Base-by-base conservation (phyloP, 371 early-diverging fungal genomes). In the Mucor piriformis region DNA sequence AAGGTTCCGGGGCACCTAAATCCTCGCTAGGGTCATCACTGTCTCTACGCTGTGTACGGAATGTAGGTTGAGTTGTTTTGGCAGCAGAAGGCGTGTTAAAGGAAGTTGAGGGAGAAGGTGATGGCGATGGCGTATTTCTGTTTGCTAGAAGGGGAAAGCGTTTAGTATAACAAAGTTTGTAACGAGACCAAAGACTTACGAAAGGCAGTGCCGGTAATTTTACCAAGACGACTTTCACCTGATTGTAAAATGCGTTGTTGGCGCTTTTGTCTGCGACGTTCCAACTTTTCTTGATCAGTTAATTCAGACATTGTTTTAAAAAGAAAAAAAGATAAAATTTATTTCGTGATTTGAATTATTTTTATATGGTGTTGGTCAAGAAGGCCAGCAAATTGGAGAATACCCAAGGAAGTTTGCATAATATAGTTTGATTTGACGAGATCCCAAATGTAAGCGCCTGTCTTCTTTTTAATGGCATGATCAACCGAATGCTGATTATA, bases 191-290 rank as follows among this genome's bases (percentile, higher is more conserved):
- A 6, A n/a, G 12, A 57, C 57, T 68, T 74, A 79, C 79, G 76
- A 63, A 67, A 76, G 11, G 73, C 76, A n/a, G 82, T 85, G 38
- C 82, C 82, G 2, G 85, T 86, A 53, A 86, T 86, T 54, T 79
- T 79, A 67, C 66, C 77, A 53, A 87, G 64, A 37, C 87, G 73
- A 59, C 82, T 80, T 42, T 76, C 82, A 20, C 83, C 83, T 16
- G 81, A 73, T 7, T 82, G 77, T 37, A 85, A 71, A 53, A 87
- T 87, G 58, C 76, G 76, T 64, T 83, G 82, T 57, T 85, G 83
- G 12, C 87, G 73, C 43, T 79, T 78, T 59, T 83, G 82, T 43
- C 87, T 81, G 54, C 87, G 82, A 40, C 81, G 73, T 61, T 83
- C 82, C 12, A 70, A 59, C 51, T 86, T 84, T 64, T 81, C 81